A percentile compares a stretch with the other conserved stretches of the same genome.
These are phyloP conservation scores for Dactylonectria macrodidyma DNA, from an alignment of 2,329 filamentous ascomycete genomes.

Conservation along the genomic window DNA sequence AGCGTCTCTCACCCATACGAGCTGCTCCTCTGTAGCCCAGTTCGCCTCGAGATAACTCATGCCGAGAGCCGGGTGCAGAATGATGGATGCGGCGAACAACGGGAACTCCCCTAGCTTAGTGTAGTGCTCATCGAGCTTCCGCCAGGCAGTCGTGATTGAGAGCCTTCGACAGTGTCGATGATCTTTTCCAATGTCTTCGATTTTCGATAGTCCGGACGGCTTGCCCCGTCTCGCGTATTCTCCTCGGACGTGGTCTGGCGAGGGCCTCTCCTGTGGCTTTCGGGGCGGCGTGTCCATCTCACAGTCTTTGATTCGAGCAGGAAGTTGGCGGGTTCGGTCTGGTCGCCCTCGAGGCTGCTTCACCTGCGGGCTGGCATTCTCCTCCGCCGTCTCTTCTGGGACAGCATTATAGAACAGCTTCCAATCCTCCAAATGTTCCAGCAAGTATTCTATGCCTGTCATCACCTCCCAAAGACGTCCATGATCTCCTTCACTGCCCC, in stretches of 20 bases:
- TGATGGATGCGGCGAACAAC: slow-evolving; percentile 4
- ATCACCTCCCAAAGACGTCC: neutral
- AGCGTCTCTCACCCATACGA: too few relatives aligned
- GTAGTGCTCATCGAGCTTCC: slow-evolving; percentile 16
- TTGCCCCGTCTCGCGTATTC: neutral
- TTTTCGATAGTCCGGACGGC: neutral
- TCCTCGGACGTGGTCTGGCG: neutral
- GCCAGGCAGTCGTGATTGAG: slow-evolving; percentile 10
- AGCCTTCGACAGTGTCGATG: slow-evolving; percentile 15
- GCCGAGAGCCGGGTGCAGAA: neutral
- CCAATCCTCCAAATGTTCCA: slow-evolving; percentile 2
- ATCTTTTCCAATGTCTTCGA: slow-evolving; percentile 6
- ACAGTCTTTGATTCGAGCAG: neutral
- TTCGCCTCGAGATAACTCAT: slow-evolving; percentile 9
- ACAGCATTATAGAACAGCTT: slow-evolving; percentile 2
- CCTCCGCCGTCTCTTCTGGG: neutral
- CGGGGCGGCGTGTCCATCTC: neutral
- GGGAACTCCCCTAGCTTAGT: neutral
- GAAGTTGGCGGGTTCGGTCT: slow-evolving; percentile 1
- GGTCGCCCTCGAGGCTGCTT: neutral
- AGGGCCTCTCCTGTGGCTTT: neutral
- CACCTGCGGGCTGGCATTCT: neutral
- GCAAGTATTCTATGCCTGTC: neutral
- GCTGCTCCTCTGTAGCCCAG: slow-evolving; percentile 5
- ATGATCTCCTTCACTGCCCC: too few relatives aligned